Base-by-base conservation (phyloP, 305 asterid genomes). In the Fraxinus sp. region DNA sequence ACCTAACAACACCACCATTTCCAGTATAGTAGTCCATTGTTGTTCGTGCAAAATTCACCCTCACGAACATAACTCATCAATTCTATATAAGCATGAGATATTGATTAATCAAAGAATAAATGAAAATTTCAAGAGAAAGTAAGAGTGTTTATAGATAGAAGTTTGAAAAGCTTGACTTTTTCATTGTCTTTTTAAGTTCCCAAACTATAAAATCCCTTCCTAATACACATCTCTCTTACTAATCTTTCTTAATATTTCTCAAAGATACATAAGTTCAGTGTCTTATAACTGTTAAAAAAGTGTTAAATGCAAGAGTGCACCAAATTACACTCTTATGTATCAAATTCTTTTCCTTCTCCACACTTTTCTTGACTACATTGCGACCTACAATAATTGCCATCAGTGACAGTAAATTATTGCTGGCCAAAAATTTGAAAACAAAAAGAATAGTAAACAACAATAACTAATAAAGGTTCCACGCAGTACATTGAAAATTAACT, bases 261-360 rank as follows among this genome's bases (percentile, higher is more conserved):
- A 9, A 20, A 24, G 36, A 22, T 30, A 70, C 75, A 70, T 70
- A 70, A 30, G 2, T 62, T 7, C 7, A 24, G 18, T 30, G 37
- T 26, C 39, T 70, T 70, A 26, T 28, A 70, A 70, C 71, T 62
- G 32, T 62, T 70, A 70, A 28, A 18, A 70, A 26, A 28, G 22
- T 10, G 2, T 70, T 28, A 70, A 11, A 30, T 26, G 39, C 75
- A 70, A 11, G 39, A 26, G 1, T 62, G 32, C 32, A 62, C 33
- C 13, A 62, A 62, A 62, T 28, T 9, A 24, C 73, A 8, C 14
- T 64, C 33, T 28, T 66, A 32, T 14, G 20, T 5, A 28, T 70
- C 75, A 28, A 70, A 70, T 70, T 70, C 22, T 70, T 70, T 70
- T 70, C 52, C 79, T 35, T 78, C 49, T 20, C 26, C 80, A 77